phyloP scores from a whole-genome alignment of 2,329 filamentous ascomycete genomes.

The Fusarium caatingaense region DNA sequence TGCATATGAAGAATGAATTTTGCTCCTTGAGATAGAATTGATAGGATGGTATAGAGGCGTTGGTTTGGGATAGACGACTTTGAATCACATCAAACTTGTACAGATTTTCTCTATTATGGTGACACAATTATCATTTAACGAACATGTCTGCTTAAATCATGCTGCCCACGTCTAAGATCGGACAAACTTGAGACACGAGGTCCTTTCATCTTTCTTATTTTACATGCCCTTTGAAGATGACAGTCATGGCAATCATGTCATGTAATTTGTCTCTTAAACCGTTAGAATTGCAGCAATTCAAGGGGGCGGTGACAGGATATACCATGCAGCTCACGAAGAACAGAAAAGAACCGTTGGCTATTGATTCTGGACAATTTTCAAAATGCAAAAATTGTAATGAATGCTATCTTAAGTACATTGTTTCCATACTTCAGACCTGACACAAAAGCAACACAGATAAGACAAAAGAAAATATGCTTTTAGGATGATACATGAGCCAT shows the following conservation, averaged over 20 bases:
- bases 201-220: background rate
- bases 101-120: background rate
- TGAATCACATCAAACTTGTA: constrained; percentile 36
- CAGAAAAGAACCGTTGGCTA: background rate
- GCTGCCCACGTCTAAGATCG: background rate
- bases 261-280: background rate
- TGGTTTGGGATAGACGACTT: constrained; percentile 44
- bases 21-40: constrained; percentile 37
- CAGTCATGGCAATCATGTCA: background rate
- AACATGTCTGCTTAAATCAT: background rate
- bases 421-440: constrained; percentile 14
- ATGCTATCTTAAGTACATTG: constrained; percentile 20
- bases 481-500: background rate
- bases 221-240: background rate
- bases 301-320: background rate
- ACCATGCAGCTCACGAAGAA: background rate
- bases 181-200: background rate
- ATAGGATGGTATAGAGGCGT: constrained; percentile 44
- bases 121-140: background rate
- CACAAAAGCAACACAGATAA: background rate
- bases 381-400: constrained; percentile 4
- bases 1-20: constrained; percentile 29
- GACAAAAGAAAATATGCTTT: constrained; percentile 12
- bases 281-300: background rate
- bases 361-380: background rate